Evolutionary conservation across 2,329 filamentous ascomycete species (phyloP), one percentile per base, ranked within the genome.

Genomic region (Ophiocordyceps camponoti-rufipedis): DNA sequence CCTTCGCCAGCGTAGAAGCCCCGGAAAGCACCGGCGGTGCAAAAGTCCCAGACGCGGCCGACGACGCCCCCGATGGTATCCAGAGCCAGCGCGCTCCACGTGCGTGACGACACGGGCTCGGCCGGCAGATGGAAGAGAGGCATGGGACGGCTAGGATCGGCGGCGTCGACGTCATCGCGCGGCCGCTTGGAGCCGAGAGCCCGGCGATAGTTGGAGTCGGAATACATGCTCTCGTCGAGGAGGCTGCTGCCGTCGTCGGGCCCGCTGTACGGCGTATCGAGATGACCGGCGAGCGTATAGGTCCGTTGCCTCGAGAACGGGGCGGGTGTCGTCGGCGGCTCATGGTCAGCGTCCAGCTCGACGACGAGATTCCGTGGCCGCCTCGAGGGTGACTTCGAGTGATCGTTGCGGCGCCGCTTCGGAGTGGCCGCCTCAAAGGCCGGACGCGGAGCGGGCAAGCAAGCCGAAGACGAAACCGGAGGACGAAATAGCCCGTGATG

Each of bases 1-100:
- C 88, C 89, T 3, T 82, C 85, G 8, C 88, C 89, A 12, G 88
- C 86, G 49, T 88, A 80, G 59, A 95, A 95, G 0, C 88, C 88
- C 46, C 74, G 73, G 56, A 95, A 93, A 0, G 82, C 75, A 9
- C 72, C 76, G 0, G 67, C 65, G 58, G 69, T 84, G 65, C 88
- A 94, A 54, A 94, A 91, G 52, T 87, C 75, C 74, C 85, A 87
- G 0, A 94, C 78, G 55, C 81, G 89, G 16, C 85, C 83, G 1
- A 83, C 75, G 4, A 83, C 75, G 28, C 71, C 76, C 1, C 78
- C 78, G 8, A 85, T 70, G 0, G 82, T 70, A 39, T 65, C 72
- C 31, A 85, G 65, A 5, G 82, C 72, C 43, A 74, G 62, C 16
- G 66, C 65, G 29, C 73, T 70, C 79, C 77, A 82, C 35, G 69